A percentile compares a stretch with the other conserved stretches of the same genome.
phyloP scores from a whole-genome alignment of 345 rosid genomes.

The Camelina neglecta region DNA sequence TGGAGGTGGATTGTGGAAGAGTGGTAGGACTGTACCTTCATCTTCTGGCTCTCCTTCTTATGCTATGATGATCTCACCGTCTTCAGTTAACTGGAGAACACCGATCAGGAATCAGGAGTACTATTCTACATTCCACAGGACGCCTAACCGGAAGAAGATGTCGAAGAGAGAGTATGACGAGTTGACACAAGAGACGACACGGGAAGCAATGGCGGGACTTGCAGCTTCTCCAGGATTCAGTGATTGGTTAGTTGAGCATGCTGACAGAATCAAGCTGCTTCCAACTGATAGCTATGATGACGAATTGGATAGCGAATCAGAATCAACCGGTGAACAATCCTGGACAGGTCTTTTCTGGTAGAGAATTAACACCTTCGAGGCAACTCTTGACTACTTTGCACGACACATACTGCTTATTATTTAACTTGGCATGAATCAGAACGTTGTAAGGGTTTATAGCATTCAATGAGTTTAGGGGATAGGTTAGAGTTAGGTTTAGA shows the following conservation, averaged over 20 bases:
- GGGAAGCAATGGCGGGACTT: slow-evolving; percentile 65
- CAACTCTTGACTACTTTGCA: slow-evolving; percentile 11
- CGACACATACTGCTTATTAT: neutral
- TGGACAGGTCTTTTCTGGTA: slow-evolving; percentile 36
- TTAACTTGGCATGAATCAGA: slow-evolving; percentile 6
- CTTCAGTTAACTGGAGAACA: slow-evolving; percentile 22
- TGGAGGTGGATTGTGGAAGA: slow-evolving; percentile 56
- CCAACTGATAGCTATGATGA: slow-evolving; percentile 61
- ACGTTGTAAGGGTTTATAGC: neutral
- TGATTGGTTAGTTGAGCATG: slow-evolving; percentile 73
- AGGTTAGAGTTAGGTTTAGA: slow-evolving; percentile 11
- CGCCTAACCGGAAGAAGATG: slow-evolving; percentile 57
- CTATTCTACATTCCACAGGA: slow-evolving; percentile 78
- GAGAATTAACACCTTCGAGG: neutral
- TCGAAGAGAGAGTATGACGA: slow-evolving; percentile 79
- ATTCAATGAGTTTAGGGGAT: slow-evolving; percentile 12
- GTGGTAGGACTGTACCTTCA: slow-evolving; percentile 49
- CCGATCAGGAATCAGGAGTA: slow-evolving; percentile 44
- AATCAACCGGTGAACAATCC: slow-evolving; percentile 56
- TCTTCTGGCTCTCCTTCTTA: slow-evolving; percentile 68
- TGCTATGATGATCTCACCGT: slow-evolving; percentile 53
- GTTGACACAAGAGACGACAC: slow-evolving; percentile 71
- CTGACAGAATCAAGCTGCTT: slow-evolving; percentile 68
- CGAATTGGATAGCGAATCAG: slow-evolving; percentile 66
- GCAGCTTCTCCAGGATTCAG: slow-evolving; percentile 76